A percentile compares a stretch with the other conserved stretches of the same genome.
Conservation (phyloP, 345 rosid species). For the Limnanthes douglasii region DNA sequence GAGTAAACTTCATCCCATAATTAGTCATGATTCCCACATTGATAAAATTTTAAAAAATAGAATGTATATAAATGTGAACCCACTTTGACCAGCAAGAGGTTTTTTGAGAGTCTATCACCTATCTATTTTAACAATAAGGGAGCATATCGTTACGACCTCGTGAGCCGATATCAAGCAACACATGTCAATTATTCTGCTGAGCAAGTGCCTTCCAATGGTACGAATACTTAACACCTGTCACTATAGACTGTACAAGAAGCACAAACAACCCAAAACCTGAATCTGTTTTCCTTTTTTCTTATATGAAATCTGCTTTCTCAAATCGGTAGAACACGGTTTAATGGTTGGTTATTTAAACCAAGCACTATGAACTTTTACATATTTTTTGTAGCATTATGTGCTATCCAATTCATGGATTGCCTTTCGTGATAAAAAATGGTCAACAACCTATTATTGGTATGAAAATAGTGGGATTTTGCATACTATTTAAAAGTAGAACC, state of each 20-base stretch:
- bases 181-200: too few relatives aligned
- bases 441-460: slow-evolving; percentile 57
- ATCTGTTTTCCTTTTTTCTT: slow-evolving; percentile 66
- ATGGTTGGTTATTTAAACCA: slow-evolving; percentile 88
- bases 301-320: slow-evolving; percentile 52
- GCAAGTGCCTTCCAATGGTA: slow-evolving; percentile 88
- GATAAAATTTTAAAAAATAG: too few relatives aligned
- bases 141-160: slow-evolving; percentile 84
- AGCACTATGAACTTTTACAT: slow-evolving; percentile 51
- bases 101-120: too few relatives aligned
- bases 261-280: slow-evolving; percentile 62
- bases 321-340: slow-evolving; percentile 64
- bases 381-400: slow-evolving; percentile 64
- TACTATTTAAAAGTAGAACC: slow-evolving; percentile 71
- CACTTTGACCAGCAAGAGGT: too few relatives aligned
- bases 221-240: slow-evolving; percentile 68
- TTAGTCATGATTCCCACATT: too few relatives aligned
- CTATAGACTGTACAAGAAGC: slow-evolving; percentile 73
- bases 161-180: slow-evolving; percentile 76
- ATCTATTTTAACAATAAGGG: too few relatives aligned
- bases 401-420: slow-evolving; percentile 78
- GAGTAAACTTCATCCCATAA: too few relatives aligned
- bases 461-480: slow-evolving; percentile 65
- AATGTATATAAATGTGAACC: too few relatives aligned
- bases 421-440: slow-evolving; percentile 83